Percentiles rank a stretch among this genome's conserved stretches.
Conservation (phyloP, 345 rosid genomes). For the Eucalyptus globulus region DNA sequence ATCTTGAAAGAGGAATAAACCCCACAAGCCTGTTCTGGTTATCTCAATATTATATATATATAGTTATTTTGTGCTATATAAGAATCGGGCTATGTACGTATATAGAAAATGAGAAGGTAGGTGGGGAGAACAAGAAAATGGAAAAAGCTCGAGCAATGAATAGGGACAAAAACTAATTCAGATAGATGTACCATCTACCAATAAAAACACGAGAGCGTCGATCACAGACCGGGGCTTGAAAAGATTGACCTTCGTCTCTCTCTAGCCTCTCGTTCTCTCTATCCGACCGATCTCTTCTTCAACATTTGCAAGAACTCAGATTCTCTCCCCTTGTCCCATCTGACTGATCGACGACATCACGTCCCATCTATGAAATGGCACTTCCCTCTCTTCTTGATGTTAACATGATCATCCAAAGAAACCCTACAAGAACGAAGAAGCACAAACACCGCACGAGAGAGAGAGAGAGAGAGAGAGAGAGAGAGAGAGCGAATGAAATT, state of each 20-base stretch:
- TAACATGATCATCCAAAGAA: slow-evolving; percentile 2
- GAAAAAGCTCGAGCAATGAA: neutral
- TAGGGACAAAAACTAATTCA: neutral
- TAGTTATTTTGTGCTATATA: neutral
- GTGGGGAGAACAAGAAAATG: slow-evolving; percentile 26
- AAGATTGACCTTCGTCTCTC: slow-evolving; percentile 46
- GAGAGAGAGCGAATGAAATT: neutral
- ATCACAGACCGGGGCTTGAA: slow-evolving; percentile 45
- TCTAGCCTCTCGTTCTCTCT: neutral
- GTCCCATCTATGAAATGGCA: neutral
- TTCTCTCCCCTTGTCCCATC: slow-evolving; percentile 22
- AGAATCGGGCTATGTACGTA: neutral
- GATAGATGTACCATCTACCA: neutral
- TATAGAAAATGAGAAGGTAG: slow-evolving; percentile 3
- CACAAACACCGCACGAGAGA: neutral
- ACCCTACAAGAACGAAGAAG: slow-evolving; percentile 23
- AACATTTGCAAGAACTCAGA: slow-evolving; percentile 15
- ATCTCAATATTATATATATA: neutral
- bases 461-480: neutral
- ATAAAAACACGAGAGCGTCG: slow-evolving; percentile 35
- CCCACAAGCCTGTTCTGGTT: neutral
- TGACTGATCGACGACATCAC: neutral
- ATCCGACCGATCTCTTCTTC: neutral
- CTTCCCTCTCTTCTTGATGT: neutral
- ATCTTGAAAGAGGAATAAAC: neutral